Conservation (phyloP, 2,329 filamentous ascomycete genomes). For the Rachicladosporium sp. region DNA sequence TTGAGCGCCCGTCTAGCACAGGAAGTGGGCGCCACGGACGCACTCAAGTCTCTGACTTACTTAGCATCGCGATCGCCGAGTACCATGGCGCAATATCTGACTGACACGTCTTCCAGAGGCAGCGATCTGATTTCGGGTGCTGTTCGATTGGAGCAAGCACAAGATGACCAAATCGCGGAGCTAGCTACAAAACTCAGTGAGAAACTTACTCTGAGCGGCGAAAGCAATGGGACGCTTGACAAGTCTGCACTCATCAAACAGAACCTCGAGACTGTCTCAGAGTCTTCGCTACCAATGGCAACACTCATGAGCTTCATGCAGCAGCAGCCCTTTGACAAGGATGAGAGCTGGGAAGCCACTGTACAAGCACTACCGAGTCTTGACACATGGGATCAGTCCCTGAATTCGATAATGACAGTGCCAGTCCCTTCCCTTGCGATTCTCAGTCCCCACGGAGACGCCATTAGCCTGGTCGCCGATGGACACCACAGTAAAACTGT, state of each 20-base stretch:
- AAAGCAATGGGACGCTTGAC: conserved; percentile 6
- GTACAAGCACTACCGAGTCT: conserved; percentile 20
- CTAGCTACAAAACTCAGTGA: conserved; percentile 4
- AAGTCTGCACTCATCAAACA: conserved; percentile 40
- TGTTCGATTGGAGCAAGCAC: conserved; percentile 4
- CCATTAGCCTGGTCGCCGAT: conserved; percentile 49
- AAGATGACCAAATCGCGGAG: conserved; percentile 4
- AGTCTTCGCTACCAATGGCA: conserved; percentile 36
- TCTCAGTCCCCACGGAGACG: conserved; percentile 59
- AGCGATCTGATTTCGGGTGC: conserved; percentile 3
- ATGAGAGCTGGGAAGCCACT: conserved; percentile 6
- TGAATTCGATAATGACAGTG: conserved; percentile 43
- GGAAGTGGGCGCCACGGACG: neutral
- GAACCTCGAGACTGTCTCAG: conserved; percentile 35
- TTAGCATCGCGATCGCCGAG: conserved; percentile 2
- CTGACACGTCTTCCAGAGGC: neutral
- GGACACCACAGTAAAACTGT: conserved; percentile 14
- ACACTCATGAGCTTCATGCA: conserved; percentile 42
- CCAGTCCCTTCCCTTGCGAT: conserved; percentile 58
- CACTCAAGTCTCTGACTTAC: conserved; percentile 1
- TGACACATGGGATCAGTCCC: conserved; percentile 51
- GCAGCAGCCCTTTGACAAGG: conserved; percentile 26
- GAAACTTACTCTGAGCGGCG: conserved; percentile 2
- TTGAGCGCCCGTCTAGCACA: conserved; percentile 1
- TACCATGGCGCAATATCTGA: neutral